Conservation (phyloP, 805 yeast genomes). For the Candida gorgasii region DNA sequence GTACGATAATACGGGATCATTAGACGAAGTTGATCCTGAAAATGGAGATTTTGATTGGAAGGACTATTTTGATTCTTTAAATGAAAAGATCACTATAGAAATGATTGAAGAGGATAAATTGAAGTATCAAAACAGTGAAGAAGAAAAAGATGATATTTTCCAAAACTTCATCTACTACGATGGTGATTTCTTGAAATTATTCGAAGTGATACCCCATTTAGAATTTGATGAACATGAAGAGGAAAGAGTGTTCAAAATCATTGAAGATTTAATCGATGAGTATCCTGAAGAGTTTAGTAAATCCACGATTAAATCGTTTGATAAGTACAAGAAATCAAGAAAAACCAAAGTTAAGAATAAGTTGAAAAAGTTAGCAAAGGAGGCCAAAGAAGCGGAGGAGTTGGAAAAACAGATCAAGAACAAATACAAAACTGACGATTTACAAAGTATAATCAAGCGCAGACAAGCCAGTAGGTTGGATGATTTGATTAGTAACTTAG, state of each 20-base stretch:
- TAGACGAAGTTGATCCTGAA: conserved; percentile 39
- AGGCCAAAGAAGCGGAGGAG: conserved; percentile 63
- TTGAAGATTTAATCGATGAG: conserved; percentile 43
- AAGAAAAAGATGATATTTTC: conserved; percentile 63
- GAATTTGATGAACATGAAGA: conserved; percentile 64
- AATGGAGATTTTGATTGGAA: conserved; percentile 56
- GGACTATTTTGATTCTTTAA: conserved; percentile 51
- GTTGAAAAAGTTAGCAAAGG: conserved; percentile 54
- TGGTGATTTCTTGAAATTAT: conserved; percentile 70
- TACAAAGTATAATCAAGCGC: conserved; percentile 50
- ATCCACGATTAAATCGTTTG: conserved; percentile 44
- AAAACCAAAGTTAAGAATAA: conserved; percentile 48
- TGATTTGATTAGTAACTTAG: conserved; percentile 46
- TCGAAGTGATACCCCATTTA: conserved; percentile 77
- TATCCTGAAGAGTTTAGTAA: conserved; percentile 35
- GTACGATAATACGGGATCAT: conserved; percentile 72
- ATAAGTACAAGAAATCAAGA: conserved; percentile 51
- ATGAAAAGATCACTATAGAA: conserved; percentile 57
- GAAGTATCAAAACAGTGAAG: conserved; percentile 61
- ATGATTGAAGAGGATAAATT: conserved; percentile 67
- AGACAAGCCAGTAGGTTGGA: conserved; percentile 47
- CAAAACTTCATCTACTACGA: conserved; percentile 55
- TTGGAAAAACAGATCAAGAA: conserved; percentile 40
- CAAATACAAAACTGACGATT: conserved; percentile 41
- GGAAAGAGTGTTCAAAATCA: conserved; percentile 53